These are phyloP conservation scores for Naganishia randhawae DNA, from an alignment of 768 basidiomycete genomes.

Conservation along the genomic window DNA sequence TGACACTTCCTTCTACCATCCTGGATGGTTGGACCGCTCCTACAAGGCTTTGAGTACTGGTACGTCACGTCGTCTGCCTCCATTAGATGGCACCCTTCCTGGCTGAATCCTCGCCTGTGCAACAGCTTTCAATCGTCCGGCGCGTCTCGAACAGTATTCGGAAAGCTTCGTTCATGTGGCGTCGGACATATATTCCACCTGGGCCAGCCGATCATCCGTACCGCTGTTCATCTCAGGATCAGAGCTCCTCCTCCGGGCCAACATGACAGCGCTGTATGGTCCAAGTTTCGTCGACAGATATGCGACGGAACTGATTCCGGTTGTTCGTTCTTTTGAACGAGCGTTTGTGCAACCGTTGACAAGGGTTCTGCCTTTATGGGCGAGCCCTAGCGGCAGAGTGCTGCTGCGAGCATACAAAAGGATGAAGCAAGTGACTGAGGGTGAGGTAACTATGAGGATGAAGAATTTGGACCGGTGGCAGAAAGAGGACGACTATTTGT, in stretches of 20 bases:
- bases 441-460: slow-evolving; percentile 15
- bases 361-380: slow-evolving; percentile 17
- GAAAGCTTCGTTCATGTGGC: neutral
- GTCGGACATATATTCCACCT: neutral
- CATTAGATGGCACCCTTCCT: neutral
- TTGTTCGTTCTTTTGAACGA: slow-evolving; percentile 7
- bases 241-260: slow-evolving; percentile 9
- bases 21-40: slow-evolving; percentile 19
- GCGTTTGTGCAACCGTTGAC: neutral
- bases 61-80: neutral
- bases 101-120: neutral
- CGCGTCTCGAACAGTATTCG: neutral
- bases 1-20: slow-evolving; percentile 8
- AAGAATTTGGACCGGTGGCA: neutral
- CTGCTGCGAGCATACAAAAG: neutral
- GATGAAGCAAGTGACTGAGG: slow-evolving; percentile 16
- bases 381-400: slow-evolving; percentile 11
- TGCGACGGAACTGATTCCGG: slow-evolving; percentile 11
- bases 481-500: slow-evolving; percentile 7
- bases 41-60: neutral
- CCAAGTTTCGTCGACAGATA: slow-evolving; percentile 4
- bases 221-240: neutral
- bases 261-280: slow-evolving; percentile 23
- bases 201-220: neutral
- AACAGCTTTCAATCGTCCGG: slow-evolving; percentile 10